A percentile compares a stretch with the other conserved stretches of the same genome.
phyloP scores from a whole-genome alignment of 2,329 filamentous ascomycete species.

The Bretziella fagacearum region DNA sequence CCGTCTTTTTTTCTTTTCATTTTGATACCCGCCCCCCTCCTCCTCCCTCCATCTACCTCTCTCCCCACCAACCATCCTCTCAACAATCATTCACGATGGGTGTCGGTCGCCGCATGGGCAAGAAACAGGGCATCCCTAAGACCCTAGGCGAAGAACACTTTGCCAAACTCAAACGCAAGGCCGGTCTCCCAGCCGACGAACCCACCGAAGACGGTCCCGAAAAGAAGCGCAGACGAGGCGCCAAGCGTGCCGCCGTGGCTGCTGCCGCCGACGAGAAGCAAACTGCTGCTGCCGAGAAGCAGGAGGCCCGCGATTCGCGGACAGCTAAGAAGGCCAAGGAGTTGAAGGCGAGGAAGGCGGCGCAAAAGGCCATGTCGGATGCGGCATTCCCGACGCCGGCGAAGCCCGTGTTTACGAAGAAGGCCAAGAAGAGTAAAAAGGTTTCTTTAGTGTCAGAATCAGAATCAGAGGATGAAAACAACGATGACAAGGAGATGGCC shows the following conservation, averaged over 20 bases:
- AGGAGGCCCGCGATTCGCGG: conserved; percentile 20
- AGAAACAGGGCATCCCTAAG: conserved; percentile 80
- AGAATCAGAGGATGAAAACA: conserved; percentile 25
- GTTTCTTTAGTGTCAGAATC: conserved; percentile 20
- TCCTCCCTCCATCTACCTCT: neutral
- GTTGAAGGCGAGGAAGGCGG: conserved; percentile 19
- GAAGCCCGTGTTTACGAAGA: conserved; percentile 20
- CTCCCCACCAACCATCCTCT: neutral
- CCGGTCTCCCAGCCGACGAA: conserved; percentile 46
- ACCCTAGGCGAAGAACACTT: conserved; percentile 66
- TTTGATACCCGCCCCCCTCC: neutral
- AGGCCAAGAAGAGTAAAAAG: conserved; percentile 22
- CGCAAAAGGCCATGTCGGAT: conserved; percentile 20
- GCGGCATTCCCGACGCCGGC: conserved; percentile 19
- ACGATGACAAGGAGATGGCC: conserved; percentile 24
- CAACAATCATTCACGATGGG: conserved; percentile 48
- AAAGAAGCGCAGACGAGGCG: conserved; percentile 40
- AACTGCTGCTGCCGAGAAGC: conserved; percentile 19
- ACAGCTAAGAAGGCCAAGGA: conserved; percentile 23
- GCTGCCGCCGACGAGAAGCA: conserved; percentile 17
- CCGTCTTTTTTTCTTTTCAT: neutral
- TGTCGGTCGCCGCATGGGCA: conserved; percentile 80
- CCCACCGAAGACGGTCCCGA: conserved; percentile 35
- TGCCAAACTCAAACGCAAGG: conserved; percentile 72
- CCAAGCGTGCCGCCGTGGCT: conserved; percentile 21